phyloP scores from a whole-genome alignment of 495 filamentous ascomycete species.

The Penicillium ucsense region DNA sequence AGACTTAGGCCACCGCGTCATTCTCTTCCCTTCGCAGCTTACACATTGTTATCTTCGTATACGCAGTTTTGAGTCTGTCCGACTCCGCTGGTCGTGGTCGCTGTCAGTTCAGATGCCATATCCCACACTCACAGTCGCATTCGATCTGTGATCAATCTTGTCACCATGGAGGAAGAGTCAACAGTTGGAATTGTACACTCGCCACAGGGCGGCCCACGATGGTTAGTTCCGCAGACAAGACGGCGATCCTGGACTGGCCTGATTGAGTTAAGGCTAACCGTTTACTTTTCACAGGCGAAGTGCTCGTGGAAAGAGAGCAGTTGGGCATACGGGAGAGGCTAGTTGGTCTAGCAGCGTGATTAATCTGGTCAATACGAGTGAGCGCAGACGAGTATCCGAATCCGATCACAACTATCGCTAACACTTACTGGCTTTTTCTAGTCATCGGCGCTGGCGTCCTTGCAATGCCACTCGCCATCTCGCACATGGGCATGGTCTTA shows the following conservation, averaged over 20 bases:
- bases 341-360: constrained; percentile 87
- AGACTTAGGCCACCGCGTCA: constrained; percentile 10
- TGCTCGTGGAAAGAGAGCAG: constrained; percentile 40
- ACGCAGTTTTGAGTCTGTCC: neutral
- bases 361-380: constrained; percentile 88
- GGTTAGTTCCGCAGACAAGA: constrained; percentile 15
- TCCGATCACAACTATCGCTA: neutral
- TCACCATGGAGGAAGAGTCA: constrained; percentile 27
- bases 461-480: constrained; percentile 88
- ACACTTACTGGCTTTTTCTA: constrained; percentile 20
- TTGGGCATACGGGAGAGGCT: constrained; percentile 54
- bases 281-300: constrained; percentile 25
- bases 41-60: neutral
- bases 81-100: constrained; percentile 12
- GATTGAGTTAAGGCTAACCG: constrained; percentile 4
- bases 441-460: constrained; percentile 90
- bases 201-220: constrained; percentile 16
- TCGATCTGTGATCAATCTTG: constrained; percentile 1
- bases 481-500: constrained; percentile 79
- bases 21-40: constrained; percentile 3
- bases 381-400: constrained; percentile 9
- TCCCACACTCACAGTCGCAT: neutral
- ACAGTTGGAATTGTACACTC: constrained; percentile 17
- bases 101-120: constrained; percentile 16
- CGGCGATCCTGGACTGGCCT: neutral